These are phyloP conservation scores for Baorangia bicolor DNA, from an alignment of 768 basidiomycete species.

Conservation along the genomic window DNA sequence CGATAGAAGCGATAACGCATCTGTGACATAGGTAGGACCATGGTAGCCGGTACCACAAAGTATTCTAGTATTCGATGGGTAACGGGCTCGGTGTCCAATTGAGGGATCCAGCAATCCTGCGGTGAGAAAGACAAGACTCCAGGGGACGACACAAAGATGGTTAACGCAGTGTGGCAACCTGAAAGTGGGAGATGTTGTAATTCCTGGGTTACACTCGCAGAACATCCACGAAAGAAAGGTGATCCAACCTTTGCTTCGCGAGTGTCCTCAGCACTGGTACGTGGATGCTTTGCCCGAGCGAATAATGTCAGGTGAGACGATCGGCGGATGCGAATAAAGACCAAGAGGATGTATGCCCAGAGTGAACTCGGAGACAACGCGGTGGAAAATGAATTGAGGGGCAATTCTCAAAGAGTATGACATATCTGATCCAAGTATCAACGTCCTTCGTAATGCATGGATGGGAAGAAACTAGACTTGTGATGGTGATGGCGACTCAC, in stretches of 20 bases:
- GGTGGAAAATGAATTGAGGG: no score
- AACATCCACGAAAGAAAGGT: background rate
- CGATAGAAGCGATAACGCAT: background rate
- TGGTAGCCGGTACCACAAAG: background rate
- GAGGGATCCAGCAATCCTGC: background rate
- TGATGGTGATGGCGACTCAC: constrained; percentile 8
- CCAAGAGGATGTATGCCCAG: background rate
- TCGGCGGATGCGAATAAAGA: background rate
- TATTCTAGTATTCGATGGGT: background rate
- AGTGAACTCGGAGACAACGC: background rate
- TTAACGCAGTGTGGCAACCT: background rate
- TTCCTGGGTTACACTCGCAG: background rate
- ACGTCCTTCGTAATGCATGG: background rate
- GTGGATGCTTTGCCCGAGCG: background rate
- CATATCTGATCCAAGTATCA: constrained; percentile 4
- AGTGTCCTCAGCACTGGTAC: background rate
- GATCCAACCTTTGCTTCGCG: background rate
- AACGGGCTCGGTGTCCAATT: background rate
- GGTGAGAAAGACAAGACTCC: background rate
- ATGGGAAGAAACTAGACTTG: background rate
- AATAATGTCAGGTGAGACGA: background rate
- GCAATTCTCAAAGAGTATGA: background rate
- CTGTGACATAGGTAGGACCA: background rate
- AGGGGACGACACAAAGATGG: background rate
- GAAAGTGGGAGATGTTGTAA: background rate